phyloP scores from a whole-genome alignment of 345 rosid species.

The Dovyalis caffra region DNA sequence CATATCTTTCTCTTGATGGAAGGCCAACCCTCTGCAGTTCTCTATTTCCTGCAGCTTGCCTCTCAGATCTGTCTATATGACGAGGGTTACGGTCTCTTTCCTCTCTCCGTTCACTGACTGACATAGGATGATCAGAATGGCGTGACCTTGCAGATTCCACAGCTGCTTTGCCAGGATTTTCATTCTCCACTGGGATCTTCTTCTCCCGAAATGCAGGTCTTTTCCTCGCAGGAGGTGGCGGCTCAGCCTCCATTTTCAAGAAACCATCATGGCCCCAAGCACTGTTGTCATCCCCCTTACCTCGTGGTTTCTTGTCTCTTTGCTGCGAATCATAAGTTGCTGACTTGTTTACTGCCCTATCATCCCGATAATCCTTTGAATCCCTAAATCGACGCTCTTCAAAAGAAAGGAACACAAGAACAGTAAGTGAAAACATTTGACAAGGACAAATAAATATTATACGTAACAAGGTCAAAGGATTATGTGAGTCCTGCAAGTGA shows the following conservation, averaged over 20 bases:
- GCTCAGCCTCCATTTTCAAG: conserved; percentile 54
- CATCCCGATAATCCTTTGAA: conserved; percentile 42
- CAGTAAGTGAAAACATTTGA: neutral
- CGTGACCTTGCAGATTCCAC: conserved; percentile 38
- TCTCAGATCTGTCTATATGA: conserved; percentile 43
- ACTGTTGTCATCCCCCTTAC: conserved; percentile 42
- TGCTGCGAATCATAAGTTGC: conserved; percentile 26
- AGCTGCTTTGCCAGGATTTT: conserved; percentile 33
- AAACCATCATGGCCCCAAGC: conserved; percentile 68
- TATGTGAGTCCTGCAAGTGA: neutral
- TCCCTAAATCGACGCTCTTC: conserved; percentile 64
- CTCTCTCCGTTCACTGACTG: conserved; percentile 46
- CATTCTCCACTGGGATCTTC: conserved; percentile 45
- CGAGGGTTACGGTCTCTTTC: conserved; percentile 45
- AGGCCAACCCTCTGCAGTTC: conserved; percentile 42
- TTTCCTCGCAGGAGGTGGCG: conserved; percentile 46
- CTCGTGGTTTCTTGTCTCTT: conserved; percentile 45
- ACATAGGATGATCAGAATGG: conserved; percentile 17
- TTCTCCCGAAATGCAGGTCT: conserved; percentile 91
- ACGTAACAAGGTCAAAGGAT: neutral
- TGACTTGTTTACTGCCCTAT: conserved; percentile 39
- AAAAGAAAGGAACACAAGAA: conserved; percentile 21
- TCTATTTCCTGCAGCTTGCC: conserved; percentile 40
- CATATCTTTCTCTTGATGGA: conserved; percentile 46
- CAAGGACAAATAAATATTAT: neutral